phyloP scores from a whole-genome alignment of 2,329 filamentous ascomycete genomes.

The Paraphaeosphaeria sporulosa region DNA sequence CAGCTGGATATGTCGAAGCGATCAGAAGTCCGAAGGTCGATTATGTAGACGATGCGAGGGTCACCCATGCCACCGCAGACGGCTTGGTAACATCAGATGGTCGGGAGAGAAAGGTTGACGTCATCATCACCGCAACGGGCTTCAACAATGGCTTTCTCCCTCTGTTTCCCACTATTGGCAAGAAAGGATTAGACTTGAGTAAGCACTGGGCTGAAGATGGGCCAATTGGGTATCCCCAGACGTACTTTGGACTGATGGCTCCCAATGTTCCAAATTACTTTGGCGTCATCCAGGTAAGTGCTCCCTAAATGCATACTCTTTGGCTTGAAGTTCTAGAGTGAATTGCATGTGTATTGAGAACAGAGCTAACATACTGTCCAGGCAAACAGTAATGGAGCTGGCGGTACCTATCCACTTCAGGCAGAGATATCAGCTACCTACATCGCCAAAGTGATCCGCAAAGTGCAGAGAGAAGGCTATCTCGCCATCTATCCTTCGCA shows the following conservation, averaged over 20 bases:
- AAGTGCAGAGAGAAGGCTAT: conserved; percentile 12
- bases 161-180: conserved; percentile 6
- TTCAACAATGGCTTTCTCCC: conserved; percentile 11
- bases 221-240: conserved; percentile 9
- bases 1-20: neutral
- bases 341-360: neutral
- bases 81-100: neutral
- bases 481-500: conserved; percentile 6
- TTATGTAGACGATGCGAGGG: neutral
- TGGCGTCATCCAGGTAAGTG: conserved; percentile 2
- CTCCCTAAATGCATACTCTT: neutral
- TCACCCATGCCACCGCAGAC: neutral
- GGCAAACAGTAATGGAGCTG: conserved; percentile 12
- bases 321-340: too few relatives aligned
- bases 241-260: conserved; percentile 15
- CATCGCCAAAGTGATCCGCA: conserved; percentile 14
- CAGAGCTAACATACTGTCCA: neutral
- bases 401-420: conserved; percentile 13
- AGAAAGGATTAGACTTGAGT: conserved; percentile 7
- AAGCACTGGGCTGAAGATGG: conserved; percentile 11
- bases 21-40: neutral
- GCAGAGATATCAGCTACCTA: conserved; percentile 12
- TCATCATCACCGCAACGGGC: conserved; percentile 11
- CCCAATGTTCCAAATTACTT: conserved; percentile 14
- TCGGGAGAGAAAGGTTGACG: neutral